Base-by-base conservation (phyloP, 306 rosid species). In the Benincasa hispida region DNA sequence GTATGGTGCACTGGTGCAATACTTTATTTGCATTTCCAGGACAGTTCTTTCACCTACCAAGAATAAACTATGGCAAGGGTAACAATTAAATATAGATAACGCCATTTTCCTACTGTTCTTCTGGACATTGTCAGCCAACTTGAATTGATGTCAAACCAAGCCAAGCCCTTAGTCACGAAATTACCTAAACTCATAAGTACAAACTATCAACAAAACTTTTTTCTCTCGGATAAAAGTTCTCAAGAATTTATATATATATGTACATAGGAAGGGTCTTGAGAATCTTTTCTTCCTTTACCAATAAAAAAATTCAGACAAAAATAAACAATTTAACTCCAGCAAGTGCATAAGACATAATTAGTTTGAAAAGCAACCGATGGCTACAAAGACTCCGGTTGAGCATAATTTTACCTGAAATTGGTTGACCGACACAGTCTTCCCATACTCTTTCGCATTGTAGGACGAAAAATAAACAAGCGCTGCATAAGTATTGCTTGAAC, bases 401-500 rank as follows among this genome's bases (percentile, higher is more conserved):
- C 25, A 27, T 32, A 42, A 77, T 30, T n/a, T 10, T 81, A 93
- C 98, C 96, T 90, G 99, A 86, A 94, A 94, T 81, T 94, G 99
- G 81, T 94, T 94, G 80, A 92, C 85, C 1, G 88, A 88, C 25
- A 90, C 87, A 0, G 90, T 84, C 86, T 90, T 92, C 28, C 99
- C 97, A 74, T 83, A 89, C 85, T 89, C 99, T 82, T 94, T 92
- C 55, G 90, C 68, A 75, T 79, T 87, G 57, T 94, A 94, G 0
- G 99, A 84, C 0, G 97, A 92, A 84, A 85, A 94, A 86, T 88
- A 81, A 75, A 92, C 97, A 24, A 94, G 92, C 4, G 96, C 93
- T 3, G 97, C 97, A 58, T 94, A 89, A 66, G 96, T 89, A 80
- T 96, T 92, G 87, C 90, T 88, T 9, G 99, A 83, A 56, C 99